phyloP scores from a whole-genome alignment of 768 basidiomycete genomes.

The Tulasnella sp. region DNA sequence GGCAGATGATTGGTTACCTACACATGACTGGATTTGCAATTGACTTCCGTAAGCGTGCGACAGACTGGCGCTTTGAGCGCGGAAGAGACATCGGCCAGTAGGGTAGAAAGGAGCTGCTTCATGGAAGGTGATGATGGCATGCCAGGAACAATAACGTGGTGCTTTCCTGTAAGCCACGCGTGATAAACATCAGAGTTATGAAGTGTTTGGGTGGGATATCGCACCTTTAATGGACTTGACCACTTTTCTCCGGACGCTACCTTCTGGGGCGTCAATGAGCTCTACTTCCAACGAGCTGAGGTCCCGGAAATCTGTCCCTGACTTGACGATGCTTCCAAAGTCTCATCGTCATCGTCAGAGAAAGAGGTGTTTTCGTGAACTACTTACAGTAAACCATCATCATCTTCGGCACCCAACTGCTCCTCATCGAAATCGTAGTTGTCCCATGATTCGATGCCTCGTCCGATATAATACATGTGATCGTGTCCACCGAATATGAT shows the following conservation, averaged over 20 bases:
- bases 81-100: slow-evolving; percentile 56
- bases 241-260: slow-evolving; percentile 50
- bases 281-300: slow-evolving; percentile 62
- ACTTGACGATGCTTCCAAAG: slow-evolving; percentile 42
- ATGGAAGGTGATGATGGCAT: slow-evolving; percentile 46
- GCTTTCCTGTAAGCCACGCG: slow-evolving; percentile 40
- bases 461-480: slow-evolving; percentile 64
- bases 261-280: slow-evolving; percentile 42
- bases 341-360: background rate
- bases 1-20: slow-evolving; percentile 26
- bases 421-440: slow-evolving; percentile 41
- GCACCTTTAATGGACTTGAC: slow-evolving; percentile 51
- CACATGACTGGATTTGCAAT: slow-evolving; percentile 69
- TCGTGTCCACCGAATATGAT: slow-evolving; percentile 82
- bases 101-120: slow-evolving; percentile 42
- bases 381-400: slow-evolving; percentile 55
- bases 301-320: slow-evolving; percentile 82
- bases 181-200: background rate
- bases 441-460: slow-evolving; percentile 52
- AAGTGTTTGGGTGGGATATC: slow-evolving; percentile 19
- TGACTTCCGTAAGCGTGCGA: slow-evolving; percentile 49
- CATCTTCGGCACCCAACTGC: slow-evolving; percentile 57
- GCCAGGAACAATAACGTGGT: slow-evolving; percentile 47
- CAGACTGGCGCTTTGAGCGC: slow-evolving; percentile 68
- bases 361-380: background rate